Percentiles rank a stretch among this genome's conserved stretches.
These are phyloP conservation scores for Barnettozyma siamensis DNA, from an alignment of 805 yeast species.

Conservation along the genomic window DNA sequence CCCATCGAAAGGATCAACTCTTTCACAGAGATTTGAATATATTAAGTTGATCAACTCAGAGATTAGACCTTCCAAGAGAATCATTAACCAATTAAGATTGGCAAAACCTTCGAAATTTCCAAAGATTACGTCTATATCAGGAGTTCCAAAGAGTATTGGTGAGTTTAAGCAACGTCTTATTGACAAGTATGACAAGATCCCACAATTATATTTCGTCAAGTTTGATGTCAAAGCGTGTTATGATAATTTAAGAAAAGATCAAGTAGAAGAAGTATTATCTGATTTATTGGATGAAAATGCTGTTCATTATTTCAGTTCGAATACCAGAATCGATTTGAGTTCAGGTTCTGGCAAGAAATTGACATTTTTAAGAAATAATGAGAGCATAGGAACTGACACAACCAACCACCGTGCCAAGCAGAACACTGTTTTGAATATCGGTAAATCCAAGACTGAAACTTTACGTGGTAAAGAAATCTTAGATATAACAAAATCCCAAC, in stretches of 20 bases:
- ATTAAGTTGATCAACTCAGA: conserved; percentile 30
- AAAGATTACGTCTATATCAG: conserved; percentile 37
- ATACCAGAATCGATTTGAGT: conserved; percentile 14
- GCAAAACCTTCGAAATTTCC: conserved; percentile 24
- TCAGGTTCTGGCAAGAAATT: background rate
- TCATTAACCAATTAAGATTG: conserved; percentile 31
- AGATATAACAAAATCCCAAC: conserved; percentile 42
- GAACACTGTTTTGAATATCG: background rate
- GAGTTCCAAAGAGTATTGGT: conserved; percentile 36
- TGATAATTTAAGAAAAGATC: conserved; percentile 57
- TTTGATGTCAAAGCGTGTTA: conserved; percentile 76
- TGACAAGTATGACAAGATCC: conserved; percentile 23
- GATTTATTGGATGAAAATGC: conserved; percentile 25
- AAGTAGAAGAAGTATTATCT: conserved; percentile 32
- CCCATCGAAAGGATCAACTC: conserved; percentile 39
- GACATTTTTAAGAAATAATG: background rate
- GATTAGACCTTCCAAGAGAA: conserved; percentile 39
- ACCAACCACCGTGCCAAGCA: background rate
- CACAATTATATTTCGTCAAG: conserved; percentile 47
- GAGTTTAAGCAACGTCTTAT: conserved; percentile 31
- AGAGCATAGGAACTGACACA: background rate
- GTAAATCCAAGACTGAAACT: conserved; percentile 12
- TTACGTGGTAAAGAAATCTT: conserved; percentile 41
- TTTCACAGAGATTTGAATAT: conserved; percentile 30
- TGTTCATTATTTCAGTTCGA: conserved; percentile 7